Evolutionary conservation across 208 protist species (phyloP), one percentile per base, ranked within the genome.

Genomic region (Porcisia hertigi): DNA sequence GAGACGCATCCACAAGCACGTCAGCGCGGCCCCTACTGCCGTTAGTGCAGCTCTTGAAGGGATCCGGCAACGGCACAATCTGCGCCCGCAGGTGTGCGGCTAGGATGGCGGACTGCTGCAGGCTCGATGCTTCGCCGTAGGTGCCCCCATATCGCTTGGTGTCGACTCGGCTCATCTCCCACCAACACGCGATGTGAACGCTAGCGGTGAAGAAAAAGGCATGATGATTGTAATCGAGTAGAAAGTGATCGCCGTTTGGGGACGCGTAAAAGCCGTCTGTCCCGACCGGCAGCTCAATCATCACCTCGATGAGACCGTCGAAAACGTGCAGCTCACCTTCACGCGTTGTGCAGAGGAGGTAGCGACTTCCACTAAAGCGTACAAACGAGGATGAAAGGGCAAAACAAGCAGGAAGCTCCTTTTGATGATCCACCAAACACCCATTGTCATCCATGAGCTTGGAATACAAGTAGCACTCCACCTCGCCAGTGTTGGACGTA

Each of bases 261-360:
- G 88, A 94, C 1, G 88, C 83, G 81, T 88, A 82, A 77, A 92
- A 92, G 18, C 80, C 81, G 62, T 92, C 86, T 34, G 78, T 83
- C 57, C 83, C 86, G 34, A 82, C 73, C 12, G 90, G 88, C 73
- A 91, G 49, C 69, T 88, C 79, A 23, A 94, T 64, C 69, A 81
- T 80, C 20, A 79, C 58, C 65, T 89, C 86, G 34, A 83, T 57
- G 4, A 76, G 59, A 70, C 80, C 90, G 73, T 92, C 88, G 75
- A 91, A 92, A 16, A 90, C 81, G 49, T 87, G 57, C n/a, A 88
- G 57, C 11, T 79, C 77, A 36, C 82, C 88, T 62, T 90, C 85
- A 41, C 76, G 70, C 14, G 76, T 87, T 45, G 73, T 88, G 78
- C 87, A 89, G 16, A 81, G 45, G 41, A 94, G 83, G 73, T 88